Percentiles rank a stretch among this genome's conserved stretches.
Evolutionary conservation across 805 yeast species (phyloP).

Genomic region (Suhomyces sp.): DNA sequence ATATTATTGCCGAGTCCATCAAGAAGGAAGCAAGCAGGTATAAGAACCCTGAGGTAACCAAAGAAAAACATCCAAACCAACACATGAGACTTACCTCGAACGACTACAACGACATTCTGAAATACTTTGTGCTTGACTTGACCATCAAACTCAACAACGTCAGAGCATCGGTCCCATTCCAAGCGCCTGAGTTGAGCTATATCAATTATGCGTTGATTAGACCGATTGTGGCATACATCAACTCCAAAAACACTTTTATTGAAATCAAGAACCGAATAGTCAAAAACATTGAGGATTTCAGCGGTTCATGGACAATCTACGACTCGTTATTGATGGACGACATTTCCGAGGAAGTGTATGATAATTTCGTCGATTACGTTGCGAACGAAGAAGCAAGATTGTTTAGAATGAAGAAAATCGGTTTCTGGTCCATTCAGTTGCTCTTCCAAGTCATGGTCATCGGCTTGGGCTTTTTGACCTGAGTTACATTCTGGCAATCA

Average conservation of each 20-base stretch:
- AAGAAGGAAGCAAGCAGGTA: constrained; percentile 48
- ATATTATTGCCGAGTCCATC: constrained; percentile 45
- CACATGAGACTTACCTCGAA: constrained; percentile 26
- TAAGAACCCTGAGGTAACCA: constrained; percentile 29
- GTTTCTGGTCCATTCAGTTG: constrained; percentile 89
- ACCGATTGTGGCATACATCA: constrained; percentile 94
- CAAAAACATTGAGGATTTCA: constrained; percentile 77
- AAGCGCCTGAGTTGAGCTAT: constrained; percentile 84
- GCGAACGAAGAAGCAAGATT: constrained; percentile 79
- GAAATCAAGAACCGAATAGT: constrained; percentile 82
- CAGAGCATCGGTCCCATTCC: constrained; percentile 83
- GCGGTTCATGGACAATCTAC: constrained; percentile 95
- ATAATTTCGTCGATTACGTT: constrained; percentile 84
- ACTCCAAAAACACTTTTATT: constrained; percentile 83
- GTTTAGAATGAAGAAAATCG: constrained; percentile 74
- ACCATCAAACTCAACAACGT: constrained; percentile 80
- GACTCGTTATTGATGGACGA: constrained; percentile 91
- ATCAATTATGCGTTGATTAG: constrained; percentile 87
- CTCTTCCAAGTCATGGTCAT: constrained; percentile 77
- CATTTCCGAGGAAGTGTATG: constrained; percentile 82
- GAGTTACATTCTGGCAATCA: constrained; percentile 30
- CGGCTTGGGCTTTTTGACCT: constrained; percentile 64
- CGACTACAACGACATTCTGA: constrained; percentile 37
- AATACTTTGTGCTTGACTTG: constrained; percentile 73
- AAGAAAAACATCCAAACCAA: constrained; percentile 26